Base-by-base conservation (phyloP, 495 filamentous ascomycete genomes). In the Daldinia loculata region DNA sequence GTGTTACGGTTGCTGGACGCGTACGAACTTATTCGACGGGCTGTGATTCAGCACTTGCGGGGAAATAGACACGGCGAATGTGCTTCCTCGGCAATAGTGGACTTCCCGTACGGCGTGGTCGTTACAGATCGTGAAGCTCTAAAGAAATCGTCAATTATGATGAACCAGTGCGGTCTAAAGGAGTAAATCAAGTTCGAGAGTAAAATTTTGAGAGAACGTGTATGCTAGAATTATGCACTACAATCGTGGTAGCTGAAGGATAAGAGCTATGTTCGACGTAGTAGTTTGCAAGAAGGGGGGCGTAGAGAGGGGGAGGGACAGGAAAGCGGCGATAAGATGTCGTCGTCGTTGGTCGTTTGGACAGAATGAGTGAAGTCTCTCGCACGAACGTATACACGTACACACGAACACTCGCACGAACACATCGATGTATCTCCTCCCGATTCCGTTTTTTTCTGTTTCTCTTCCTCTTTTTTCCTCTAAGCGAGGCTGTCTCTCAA, bases 401-500 rank as follows among this genome's bases (percentile, higher is more conserved):
- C 57, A 51, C 61, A 52, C 56, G 41, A 53, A 52, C 29, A 72
- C 60, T 34, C 56, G 60, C 32, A 66, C 41, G 53, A 60, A 73
- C 65, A 62, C 51, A 62, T 68, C 51, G 61, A 73, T 34, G 38
- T 32, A 63, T 57, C 45, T 55, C 41, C 34, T 66, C 65, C 41
- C 41, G 26, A 57, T 45, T 14, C 63, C 51, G 67, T 60, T 41
- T 56, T 56, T 56, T 69, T 56, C 41, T 57, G 9, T 27, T 64
- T 55, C 39, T 32, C 41, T 29, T 65, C 60, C 67, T 70, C 38
- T 32, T 41, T 60, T 29, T 52, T 22, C 50, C 19, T 50, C 53
- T 63, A 7, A 27, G 27, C 62, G 64, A 76, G 72, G 59, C 66
- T 72, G 72, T 74, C 70, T 76, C 57, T 78, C 74, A 79, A 76